Evolutionary conservation across 2,329 filamentous ascomycete genomes (phyloP).

Genomic region (Phaeosphaeria sp.): DNA sequence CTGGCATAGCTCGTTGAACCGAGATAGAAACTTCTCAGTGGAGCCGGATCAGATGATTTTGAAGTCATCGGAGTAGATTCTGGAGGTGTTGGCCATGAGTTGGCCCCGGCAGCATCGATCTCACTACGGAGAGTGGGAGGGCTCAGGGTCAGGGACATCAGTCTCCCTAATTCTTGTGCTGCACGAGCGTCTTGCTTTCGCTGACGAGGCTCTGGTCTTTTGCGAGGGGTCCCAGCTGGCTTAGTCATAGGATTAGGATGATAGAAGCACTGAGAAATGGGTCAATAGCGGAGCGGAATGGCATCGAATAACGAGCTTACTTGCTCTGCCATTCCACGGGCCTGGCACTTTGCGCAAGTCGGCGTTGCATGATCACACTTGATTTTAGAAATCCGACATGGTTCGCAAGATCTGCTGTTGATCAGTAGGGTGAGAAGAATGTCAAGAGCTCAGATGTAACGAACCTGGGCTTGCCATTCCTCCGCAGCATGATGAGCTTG

Average conservation of each 20-base stretch:
- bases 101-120: slow-evolving; percentile 11
- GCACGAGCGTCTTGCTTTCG: slow-evolving; percentile 24
- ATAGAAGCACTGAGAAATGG: slow-evolving; percentile 37
- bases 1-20: slow-evolving; percentile 47
- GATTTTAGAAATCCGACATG: slow-evolving; percentile 46
- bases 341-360: slow-evolving; percentile 42
- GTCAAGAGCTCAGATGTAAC: slow-evolving; percentile 4
- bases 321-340: slow-evolving; percentile 42
- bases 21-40: slow-evolving; percentile 39
- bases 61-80: slow-evolving; percentile 26
- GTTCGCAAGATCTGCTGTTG: slow-evolving; percentile 39
- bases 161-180: slow-evolving; percentile 23
- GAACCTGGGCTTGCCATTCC: slow-evolving; percentile 46
- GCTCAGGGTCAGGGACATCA: slow-evolving; percentile 33
- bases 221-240: slow-evolving; percentile 43
- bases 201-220: slow-evolving; percentile 40
- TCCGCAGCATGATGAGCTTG: slow-evolving; percentile 34
- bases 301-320: slow-evolving; percentile 17
- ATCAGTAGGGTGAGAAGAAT: slow-evolving; percentile 15
- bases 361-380: slow-evolving; percentile 44
- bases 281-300: not conserved
- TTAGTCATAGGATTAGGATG: slow-evolving; percentile 48
- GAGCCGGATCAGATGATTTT: slow-evolving; percentile 21
- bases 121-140: slow-evolving; percentile 39
- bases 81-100: slow-evolving; percentile 39